Evolutionary conservation across 768 basidiomycete genomes (phyloP), one percentile per base, ranked within the genome.

Genomic region (Suillus variegatus): DNA sequence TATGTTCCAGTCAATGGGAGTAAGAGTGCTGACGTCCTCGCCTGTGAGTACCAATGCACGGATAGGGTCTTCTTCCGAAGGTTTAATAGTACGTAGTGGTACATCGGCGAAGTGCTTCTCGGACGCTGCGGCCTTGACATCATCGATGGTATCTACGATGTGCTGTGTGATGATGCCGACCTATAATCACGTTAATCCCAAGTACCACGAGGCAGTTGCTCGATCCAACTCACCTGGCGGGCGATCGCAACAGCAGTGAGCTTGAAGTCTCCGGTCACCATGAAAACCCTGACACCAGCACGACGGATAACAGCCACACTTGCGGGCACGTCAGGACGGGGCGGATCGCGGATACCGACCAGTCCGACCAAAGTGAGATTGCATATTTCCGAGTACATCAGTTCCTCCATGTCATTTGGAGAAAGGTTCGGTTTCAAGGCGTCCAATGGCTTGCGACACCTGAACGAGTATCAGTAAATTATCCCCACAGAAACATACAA

Each of bases 231-330:
- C 52, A 85, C 84, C 67, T 82, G 78, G 44, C 77, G 74, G 0
- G 82, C 83, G 61, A 87, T 86, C 6, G 84, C 80, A 7, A 80
- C 78, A 0, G 85, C 86, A 0, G 86, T 87, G 67, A 84, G 73
- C 55, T 82, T 76, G 72, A 85, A 85, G 70, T 86, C 85, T 56
- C 86, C 86, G 0, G 86, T 87, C 28, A 87, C 78, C 84, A 87
- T 86, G 65, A 84, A 81, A 20, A 86, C 81, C 28, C 81, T 79
- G 57, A 85, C 80, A 25, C 86, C 86, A 0, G 86, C 86, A 60
- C 75, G 72, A 28, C 82, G 75, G 68, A 83, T 84, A 56, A 81
- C 75, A 4, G 76, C 66, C 2, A 88, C 83, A 8, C 86, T 81
- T 0, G 73, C 75, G 2, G 79, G 77, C n/a, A 82, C 81, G 61